A percentile compares a stretch with the other conserved stretches of the same genome.
Evolutionary conservation across 495 filamentous ascomycete species (phyloP).

Genomic region (Sabuloglossum arenarium): DNA sequence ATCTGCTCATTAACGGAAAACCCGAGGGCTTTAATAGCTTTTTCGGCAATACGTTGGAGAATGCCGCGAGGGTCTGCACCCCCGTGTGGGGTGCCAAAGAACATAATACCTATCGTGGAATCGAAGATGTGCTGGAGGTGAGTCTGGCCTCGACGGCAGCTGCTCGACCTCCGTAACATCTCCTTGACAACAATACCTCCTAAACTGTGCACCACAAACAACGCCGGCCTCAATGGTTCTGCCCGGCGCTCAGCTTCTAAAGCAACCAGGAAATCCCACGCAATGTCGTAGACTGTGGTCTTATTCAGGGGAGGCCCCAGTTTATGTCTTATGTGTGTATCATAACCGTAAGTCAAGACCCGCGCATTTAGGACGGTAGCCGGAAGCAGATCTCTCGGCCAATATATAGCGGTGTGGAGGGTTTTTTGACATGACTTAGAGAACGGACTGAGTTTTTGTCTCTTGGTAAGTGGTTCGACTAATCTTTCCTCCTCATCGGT

Average conservation of each 20-base stretch:
- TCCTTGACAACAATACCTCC: constrained; percentile 23
- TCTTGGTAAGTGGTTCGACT: constrained; percentile 2
- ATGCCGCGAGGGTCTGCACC: constrained; percentile 13
- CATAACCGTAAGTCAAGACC: constrained; percentile 3
- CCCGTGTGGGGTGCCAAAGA: constrained; percentile 23
- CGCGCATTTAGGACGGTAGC: neutral
- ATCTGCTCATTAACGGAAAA: constrained; percentile 11
- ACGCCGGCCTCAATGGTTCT: constrained; percentile 14
- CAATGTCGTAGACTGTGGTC: constrained; percentile 18
- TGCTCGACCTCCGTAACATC: constrained; percentile 13
- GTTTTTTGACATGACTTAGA: no score
- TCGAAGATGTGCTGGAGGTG: constrained; percentile 13
- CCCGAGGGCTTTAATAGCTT: constrained; percentile 10
- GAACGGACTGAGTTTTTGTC: neutral
- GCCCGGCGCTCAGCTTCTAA: constrained; percentile 15
- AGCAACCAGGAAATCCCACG: constrained; percentile 18
- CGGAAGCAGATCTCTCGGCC: constrained; percentile 2
- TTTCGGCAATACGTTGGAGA: constrained; percentile 8
- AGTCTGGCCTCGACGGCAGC: constrained; percentile 5
- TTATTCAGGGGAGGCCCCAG: constrained; percentile 12
- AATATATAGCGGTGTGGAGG: constrained; percentile 7
- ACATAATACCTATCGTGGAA: constrained; percentile 20
- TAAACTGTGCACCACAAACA: constrained; percentile 27
- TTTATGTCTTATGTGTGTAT: constrained; percentile 15
- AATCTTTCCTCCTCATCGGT: neutral